Evolutionary conservation across 345 rosid species (phyloP).

Genomic region (Limnanthes douglasii): DNA sequence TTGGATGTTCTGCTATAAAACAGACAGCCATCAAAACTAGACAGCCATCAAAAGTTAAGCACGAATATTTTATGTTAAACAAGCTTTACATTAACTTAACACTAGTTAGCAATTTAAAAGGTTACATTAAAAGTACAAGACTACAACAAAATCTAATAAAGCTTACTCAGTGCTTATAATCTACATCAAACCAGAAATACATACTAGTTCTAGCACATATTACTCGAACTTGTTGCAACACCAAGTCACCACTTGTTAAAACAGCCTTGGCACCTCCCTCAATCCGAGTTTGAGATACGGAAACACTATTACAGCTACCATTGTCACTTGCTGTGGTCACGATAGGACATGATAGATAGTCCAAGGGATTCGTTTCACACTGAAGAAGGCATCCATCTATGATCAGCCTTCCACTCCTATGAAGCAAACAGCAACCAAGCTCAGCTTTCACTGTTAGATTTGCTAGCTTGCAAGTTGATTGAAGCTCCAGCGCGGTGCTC

Average conservation of each 20-base stretch:
- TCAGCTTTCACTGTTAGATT: constrained; percentile 83
- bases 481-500: constrained; percentile 78
- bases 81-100: too few relatives aligned
- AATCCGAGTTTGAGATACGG: constrained; percentile 58
- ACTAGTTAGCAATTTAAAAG: too few relatives aligned
- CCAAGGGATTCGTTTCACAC: constrained; percentile 71
- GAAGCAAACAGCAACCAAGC: constrained; percentile 94
- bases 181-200: constrained; percentile 90
- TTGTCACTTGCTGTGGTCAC: constrained; percentile 46
- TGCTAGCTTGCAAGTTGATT: constrained; percentile 66
- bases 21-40: too few relatives aligned
- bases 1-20: too few relatives aligned
- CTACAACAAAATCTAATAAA: too few relatives aligned
- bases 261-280: constrained; percentile 95
- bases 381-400: constrained; percentile 86
- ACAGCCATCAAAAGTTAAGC: too few relatives aligned
- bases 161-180: too few relatives aligned
- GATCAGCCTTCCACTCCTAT: constrained; percentile 76
- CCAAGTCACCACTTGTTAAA: constrained; percentile 54
- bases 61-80: too few relatives aligned
- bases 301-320: constrained; percentile 34
- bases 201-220: constrained; percentile 51
- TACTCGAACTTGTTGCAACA: constrained; percentile 79
- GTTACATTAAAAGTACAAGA: too few relatives aligned
- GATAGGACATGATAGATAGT: constrained; percentile 79